Conservation (phyloP, 768 basidiomycete genomes). For the Exidia glandulosa region DNA sequence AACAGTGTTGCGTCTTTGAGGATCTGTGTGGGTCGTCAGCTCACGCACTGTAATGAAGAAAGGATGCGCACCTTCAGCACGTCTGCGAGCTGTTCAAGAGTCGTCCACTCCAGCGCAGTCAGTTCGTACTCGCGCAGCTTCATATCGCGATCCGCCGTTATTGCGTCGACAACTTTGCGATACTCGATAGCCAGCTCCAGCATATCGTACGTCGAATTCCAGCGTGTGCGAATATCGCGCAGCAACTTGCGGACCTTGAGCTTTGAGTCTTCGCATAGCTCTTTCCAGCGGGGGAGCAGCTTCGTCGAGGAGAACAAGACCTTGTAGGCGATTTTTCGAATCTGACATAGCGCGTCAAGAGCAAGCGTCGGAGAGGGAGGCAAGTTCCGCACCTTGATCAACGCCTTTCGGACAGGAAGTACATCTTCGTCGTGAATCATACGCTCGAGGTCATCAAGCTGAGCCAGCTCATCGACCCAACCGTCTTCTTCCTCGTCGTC, state of each 20-base stretch:
- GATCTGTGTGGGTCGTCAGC: conserved; percentile 12
- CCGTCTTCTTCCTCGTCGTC: conserved; percentile 10
- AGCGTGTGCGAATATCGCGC: conserved; percentile 25
- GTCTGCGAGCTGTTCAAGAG: conserved; percentile 20
- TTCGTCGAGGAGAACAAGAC: conserved; percentile 18
- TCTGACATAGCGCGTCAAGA: conserved; percentile 4
- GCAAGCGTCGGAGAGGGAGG: no score
- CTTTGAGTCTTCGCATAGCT: conserved; percentile 6
- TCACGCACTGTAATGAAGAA: not conserved
- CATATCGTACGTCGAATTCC: conserved; percentile 34
- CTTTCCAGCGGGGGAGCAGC: conserved; percentile 21
- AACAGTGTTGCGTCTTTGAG: conserved; percentile 24
- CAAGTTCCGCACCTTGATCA: conserved; percentile 22
- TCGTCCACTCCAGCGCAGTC: conserved; percentile 20
- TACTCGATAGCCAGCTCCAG: conserved; percentile 22
- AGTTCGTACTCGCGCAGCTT: conserved; percentile 19
- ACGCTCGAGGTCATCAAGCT: conserved; percentile 8
- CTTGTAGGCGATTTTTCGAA: conserved; percentile 12
- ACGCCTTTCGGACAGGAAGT: conserved; percentile 14
- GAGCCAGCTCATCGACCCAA: conserved; percentile 17
- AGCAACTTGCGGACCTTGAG: conserved; percentile 20
- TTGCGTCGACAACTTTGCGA: conserved; percentile 13
- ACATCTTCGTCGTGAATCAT: conserved; percentile 10
- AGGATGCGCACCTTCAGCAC: conserved; percentile 18
- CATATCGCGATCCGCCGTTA: conserved; percentile 12